Evolutionary conservation across 208 protist genomes (phyloP), one percentile per base, ranked within the genome.

Genomic region (Trypanosoma platydactyli): DNA sequence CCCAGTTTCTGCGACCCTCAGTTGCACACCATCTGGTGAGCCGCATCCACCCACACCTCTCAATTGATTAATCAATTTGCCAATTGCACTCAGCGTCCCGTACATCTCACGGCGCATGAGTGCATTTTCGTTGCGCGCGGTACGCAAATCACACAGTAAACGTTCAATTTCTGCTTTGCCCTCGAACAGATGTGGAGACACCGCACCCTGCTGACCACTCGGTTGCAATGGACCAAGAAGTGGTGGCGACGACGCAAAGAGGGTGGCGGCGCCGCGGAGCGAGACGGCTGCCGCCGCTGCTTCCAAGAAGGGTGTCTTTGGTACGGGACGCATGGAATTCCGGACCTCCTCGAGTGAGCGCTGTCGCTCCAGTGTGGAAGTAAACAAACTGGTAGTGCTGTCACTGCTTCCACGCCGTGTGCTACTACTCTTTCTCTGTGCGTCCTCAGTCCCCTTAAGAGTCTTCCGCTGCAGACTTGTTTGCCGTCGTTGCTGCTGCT

Each of bases 81-180:
- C 50, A 30, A 68, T 58, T 12, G 18, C 30, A 1, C 25, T 18
- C 5, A 68, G 41, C 16, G 25, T 24, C 16, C n/a, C 52, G 25
- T 59, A 59, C 62, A 68, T 68, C 7, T 68, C 62, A 5, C 51
- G 30, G 2, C 62, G 49, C 15, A 68, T 4, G 15, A 44, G 38
- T 5, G 30, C 50, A 46, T 58, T 58, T 16, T 59, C 62, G 3
- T 59, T 22, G 5, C 51, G 48, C 16, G 62, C 62, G 0, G 16
- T 6, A 25, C 51, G 38, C 35, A 68, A 44, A 22, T 57, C 62
- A 1, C 51, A 30, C 24, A 16, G 49, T 13, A 68, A 25, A 29
- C 1, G 9, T 22, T 58, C 15, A 48, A 58, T 46, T 27, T 1
- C 22, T 25, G 33, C 25, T n/a, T 53, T 48, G 35, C 30, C 57